Evolutionary conservation across 1,284 basidiomycete genomes (phyloP).

Genomic region (Ceratobasidium sp.): DNA sequence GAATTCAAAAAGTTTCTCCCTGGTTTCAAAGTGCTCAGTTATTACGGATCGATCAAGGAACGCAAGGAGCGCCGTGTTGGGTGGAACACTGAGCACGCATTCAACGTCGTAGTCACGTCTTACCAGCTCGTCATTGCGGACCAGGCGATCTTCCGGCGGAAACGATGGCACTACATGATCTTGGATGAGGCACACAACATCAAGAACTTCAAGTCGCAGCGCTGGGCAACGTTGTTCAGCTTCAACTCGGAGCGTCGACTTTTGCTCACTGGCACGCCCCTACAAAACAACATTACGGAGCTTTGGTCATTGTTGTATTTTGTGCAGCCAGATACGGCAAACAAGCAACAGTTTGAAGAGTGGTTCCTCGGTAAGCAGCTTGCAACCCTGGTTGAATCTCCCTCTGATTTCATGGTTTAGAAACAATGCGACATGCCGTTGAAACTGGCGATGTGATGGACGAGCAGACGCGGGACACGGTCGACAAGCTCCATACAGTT

Average conservation of each 20-base stretch:
- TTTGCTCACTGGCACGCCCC: constrained; percentile 91
- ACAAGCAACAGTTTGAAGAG: constrained; percentile 91
- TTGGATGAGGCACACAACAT: constrained; percentile 99
- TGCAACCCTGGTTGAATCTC: neutral
- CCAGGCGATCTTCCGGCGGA: constrained; percentile 94
- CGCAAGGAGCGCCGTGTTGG: constrained; percentile 94
- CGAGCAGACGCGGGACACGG: constrained; percentile 88
- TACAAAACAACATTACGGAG: constrained; percentile 97
- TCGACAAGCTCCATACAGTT: constrained; percentile 91
- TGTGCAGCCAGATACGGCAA: constrained; percentile 81
- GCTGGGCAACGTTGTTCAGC: constrained; percentile 96
- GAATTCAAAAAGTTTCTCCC: constrained; percentile 99
- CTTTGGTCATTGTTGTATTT: constrained; percentile 97
- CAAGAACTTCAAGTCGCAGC: constrained; percentile 96
- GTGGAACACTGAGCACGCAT: constrained; percentile 93
- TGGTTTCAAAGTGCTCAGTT: constrained; percentile 92
- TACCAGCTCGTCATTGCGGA: constrained; percentile 95
- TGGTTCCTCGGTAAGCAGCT: constrained; percentile 92
- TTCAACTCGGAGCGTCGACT: constrained; percentile 92
- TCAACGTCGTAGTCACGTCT: constrained; percentile 97
- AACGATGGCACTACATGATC: constrained; percentile 97
- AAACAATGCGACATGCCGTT: constrained; percentile 93
- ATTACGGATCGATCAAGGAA: constrained; percentile 92
- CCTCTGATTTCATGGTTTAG: constrained; percentile 59
- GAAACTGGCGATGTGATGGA: constrained; percentile 86